Base-by-base conservation (phyloP, 495 filamentous ascomycete genomes). In the Podospora conica region DNA sequence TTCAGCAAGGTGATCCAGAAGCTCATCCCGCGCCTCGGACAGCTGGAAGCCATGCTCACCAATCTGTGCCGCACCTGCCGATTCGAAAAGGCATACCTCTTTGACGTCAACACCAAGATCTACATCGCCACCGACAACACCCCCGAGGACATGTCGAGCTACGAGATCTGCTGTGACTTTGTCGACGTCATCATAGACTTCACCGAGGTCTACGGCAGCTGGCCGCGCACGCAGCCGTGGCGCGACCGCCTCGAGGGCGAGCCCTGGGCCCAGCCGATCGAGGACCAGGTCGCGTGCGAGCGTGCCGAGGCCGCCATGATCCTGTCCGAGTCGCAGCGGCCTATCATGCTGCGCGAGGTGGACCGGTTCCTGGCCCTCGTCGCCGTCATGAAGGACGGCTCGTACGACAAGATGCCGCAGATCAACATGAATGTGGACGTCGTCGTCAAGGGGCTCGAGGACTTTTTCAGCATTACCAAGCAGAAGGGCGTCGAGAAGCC, bases 1-100 rank as follows among this genome's bases (percentile, higher is more conserved):
- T 97, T 98, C 75, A 92, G 89, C 77, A 97, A 97, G 73, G 95
- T 98, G 61, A 96, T 97, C 65, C 95, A 98, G 75, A 96, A 96
- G 75, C 85, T 98, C 22, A 95, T 98, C 55, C 95, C 96, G 5
- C 91, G 96, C 64, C 82, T 98, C 11, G 90, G 92, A 1, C 93
- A 91, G 21, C 87, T 98, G 48, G 96, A 98, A 77, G 89, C 91
- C 53, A 82, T 98, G 75, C 86, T 98, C 68, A 95, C 96, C 73
- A 92, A 90, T 62, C 84, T 98, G 40, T 91, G 87, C 77, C 89
- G 87, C 25, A 93, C 90, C 28, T 97, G 92, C 73, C 88, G 90
- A 7, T 96, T 98, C 70, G 93, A 98, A 73, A 98, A 98, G 80
- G 94, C 92, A 0, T 98, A 97, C 75, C 83, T 98, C 12, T 98